Base-by-base conservation (phyloP, 306 rosid species). In the Mimosa bimucronata region DNA sequence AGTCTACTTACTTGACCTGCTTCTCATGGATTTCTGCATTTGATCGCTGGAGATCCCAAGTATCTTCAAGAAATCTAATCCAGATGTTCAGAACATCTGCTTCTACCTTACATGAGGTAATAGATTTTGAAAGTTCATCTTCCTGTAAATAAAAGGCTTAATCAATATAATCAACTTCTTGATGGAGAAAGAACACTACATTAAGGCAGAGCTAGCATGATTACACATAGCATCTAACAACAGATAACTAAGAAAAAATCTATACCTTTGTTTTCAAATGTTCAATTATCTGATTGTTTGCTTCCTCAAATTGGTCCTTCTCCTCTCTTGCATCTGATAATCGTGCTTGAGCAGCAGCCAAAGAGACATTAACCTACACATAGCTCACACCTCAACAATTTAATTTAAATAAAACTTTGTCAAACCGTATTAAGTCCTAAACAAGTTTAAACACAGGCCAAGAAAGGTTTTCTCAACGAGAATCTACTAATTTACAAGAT, bases 291-390 rank as follows among this genome's bases (percentile, higher is more conserved):
- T 90, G 96, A 84, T 86, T 87, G 81, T 90, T 95, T 58, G 97
- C 98, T 89, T 95, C 99, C 85, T 93, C 97, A 87, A 95, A 93
- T 83, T 95, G 99, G 64, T 95, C 97, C 81, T 92, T 92, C 91
- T 95, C 99, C 89, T 95, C 99, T 84, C 87, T 88, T 80, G 87
- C 85, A 91, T 95, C 89, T 83, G 82, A 90, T 70, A 91, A 86
- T 70, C 96, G 98, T 65, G 92, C 95, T 82, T 92, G 91, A 50
- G 92, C 98, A 85, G 98, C 93, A 87, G 92, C 90, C 85, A 95
- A 85, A 82, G 97, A 87, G 80, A 86, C 82, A 83, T 91, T 91
- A 74, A 95, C 87, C 98, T 95, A 68, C 74, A 83, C 16, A 80
- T 5, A 80, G 50, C 34, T 44, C 64, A 69, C 61, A 65, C 52